phyloP scores from a whole-genome alignment of 306 rosid species.

The Benincasa hispida region DNA sequence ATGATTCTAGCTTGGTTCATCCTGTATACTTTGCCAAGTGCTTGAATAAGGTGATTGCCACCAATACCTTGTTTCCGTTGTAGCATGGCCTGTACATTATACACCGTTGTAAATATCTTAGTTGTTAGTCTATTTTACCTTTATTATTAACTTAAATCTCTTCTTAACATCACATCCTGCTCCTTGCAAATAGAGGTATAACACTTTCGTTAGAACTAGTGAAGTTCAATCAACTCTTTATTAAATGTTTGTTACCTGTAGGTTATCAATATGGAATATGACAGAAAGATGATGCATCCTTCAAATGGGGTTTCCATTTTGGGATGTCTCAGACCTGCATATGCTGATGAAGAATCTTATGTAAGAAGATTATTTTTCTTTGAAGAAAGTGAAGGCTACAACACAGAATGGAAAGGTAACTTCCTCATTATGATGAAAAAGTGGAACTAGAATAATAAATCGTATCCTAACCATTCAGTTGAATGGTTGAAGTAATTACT shows the following conservation, averaged over 20 bases:
- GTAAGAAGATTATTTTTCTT: conserved; percentile 36
- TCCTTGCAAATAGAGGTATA: background rate
- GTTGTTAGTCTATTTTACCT: background rate
- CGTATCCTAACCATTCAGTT: background rate
- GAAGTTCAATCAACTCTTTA: background rate
- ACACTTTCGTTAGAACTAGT: background rate
- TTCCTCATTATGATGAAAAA: background rate
- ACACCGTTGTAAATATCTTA: background rate
- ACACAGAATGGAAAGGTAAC: conserved; percentile 57
- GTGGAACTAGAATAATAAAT: background rate
- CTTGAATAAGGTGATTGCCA: conserved; percentile 50
- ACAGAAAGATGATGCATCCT: conserved; percentile 57
- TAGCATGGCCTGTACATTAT: background rate
- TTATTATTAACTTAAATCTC: background rate
- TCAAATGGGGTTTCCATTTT: conserved; percentile 80
- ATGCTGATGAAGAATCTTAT: conserved; percentile 59
- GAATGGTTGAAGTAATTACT: background rate
- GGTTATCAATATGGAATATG: conserved; percentile 44
- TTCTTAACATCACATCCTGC: background rate
- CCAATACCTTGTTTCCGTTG: background rate
- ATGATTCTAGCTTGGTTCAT: conserved; percentile 37
- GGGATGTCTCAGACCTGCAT: conserved; percentile 77
- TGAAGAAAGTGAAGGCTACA: conserved; percentile 44
- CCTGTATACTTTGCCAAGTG: conserved; percentile 80
- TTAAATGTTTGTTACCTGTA: conserved; percentile 22